phyloP scores from a whole-genome alignment of 768 basidiomycete genomes.

The Suillus americanus region DNA sequence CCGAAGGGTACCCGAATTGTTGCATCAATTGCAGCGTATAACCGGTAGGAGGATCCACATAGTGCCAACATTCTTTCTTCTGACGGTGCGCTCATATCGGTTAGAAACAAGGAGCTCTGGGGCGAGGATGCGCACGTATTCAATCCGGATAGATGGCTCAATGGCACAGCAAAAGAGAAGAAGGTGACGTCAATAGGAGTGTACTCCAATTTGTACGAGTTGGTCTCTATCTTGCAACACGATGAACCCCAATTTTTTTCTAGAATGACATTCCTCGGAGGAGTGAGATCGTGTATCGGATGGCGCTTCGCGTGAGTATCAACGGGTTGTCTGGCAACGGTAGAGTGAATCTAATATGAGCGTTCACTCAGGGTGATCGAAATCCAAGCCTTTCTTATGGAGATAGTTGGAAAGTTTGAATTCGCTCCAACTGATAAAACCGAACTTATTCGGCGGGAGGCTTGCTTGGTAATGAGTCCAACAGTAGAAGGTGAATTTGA shows the following conservation, averaged over 20 bases:
- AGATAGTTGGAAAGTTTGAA: constrained; percentile 53
- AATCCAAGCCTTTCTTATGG: constrained; percentile 58
- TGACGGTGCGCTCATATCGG: not conserved
- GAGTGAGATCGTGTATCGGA: constrained; percentile 26
- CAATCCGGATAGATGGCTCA: constrained; percentile 29
- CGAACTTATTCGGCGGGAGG: constrained; percentile 28
- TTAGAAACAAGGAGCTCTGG: constrained; percentile 30
- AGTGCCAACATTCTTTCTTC: not conserved
- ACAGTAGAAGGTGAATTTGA: constrained; percentile 32
- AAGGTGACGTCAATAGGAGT: constrained; percentile 24
- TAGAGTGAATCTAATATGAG: not conserved
- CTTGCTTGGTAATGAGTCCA: constrained; percentile 34
- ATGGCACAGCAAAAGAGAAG: constrained; percentile 16
- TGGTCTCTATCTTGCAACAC: not conserved
- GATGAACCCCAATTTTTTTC: not conserved
- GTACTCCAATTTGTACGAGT: constrained; percentile 28
- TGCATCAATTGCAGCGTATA: constrained; percentile 53
- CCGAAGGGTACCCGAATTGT: constrained; percentile 52
- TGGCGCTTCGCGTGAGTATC: constrained; percentile 32
- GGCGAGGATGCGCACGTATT: constrained; percentile 32
- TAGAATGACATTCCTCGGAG: constrained; percentile 31
- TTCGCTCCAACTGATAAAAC: constrained; percentile 36
- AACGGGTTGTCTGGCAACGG: not conserved
- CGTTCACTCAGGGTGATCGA: constrained; percentile 40
- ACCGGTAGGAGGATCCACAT: constrained; percentile 38